A percentile compares a stretch with the other conserved stretches of the same genome.
These are phyloP conservation scores for Syzygium malaccense DNA, from an alignment of 441 rosid species.

Conservation along the genomic window DNA sequence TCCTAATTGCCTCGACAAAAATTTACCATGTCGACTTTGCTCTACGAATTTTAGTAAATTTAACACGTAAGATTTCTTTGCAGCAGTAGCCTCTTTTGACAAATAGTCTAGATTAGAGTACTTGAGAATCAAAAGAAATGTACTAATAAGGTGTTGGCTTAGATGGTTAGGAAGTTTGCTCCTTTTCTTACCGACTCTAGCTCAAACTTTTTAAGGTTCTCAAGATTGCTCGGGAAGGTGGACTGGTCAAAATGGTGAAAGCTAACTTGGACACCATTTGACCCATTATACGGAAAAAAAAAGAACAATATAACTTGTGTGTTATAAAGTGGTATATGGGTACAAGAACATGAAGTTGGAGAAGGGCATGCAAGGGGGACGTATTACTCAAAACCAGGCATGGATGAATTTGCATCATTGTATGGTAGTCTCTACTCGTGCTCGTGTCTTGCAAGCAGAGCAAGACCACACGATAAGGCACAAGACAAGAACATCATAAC, in stretches of 20 bases:
- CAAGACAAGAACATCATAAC: not conserved
- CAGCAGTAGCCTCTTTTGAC: not conserved
- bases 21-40: not conserved
- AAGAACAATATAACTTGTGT: not conserved
- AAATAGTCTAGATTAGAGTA: not conserved
- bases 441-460: not conserved
- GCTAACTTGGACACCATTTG: not conserved
- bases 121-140: not conserved
- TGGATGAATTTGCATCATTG: not conserved
- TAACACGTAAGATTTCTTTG: not conserved
- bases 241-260: not conserved
- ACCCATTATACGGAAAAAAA: not conserved
- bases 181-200: not conserved
- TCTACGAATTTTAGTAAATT: not conserved
- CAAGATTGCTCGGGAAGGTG: not conserved
- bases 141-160: not conserved
- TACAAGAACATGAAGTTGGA: not conserved
- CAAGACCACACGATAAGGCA: not conserved
- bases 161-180: not conserved
- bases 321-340: not conserved
- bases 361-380: not conserved
- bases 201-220: not conserved
- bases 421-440: not conserved
- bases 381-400: not conserved
- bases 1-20: not conserved